These are phyloP conservation scores for Cercophora scortea DNA, from an alignment of 495 filamentous ascomycete genomes.

Conservation along the genomic window DNA sequence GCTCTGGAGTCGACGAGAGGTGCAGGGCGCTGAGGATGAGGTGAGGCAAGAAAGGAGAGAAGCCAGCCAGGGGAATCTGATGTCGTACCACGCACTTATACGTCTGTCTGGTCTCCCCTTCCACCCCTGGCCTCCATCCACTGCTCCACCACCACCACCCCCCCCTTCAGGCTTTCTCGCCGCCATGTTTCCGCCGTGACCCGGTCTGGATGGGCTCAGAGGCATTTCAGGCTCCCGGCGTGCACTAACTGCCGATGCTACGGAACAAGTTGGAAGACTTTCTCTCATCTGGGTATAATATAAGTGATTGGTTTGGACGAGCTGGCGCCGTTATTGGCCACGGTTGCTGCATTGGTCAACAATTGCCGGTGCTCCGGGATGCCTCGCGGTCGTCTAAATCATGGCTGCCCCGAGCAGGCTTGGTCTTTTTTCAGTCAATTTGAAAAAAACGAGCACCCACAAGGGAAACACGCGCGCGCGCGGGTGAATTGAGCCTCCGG, in stretches of 20 bases:
- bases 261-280: slow-evolving; percentile 27
- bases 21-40: background rate
- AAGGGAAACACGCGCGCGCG: background rate
- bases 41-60: background rate
- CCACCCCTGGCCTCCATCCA: no score
- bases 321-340: slow-evolving; percentile 25
- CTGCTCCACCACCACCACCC: no score
- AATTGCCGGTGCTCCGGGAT: slow-evolving; percentile 33
- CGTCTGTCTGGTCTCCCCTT: background rate
- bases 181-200: no score
- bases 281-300: slow-evolving; percentile 29
- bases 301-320: slow-evolving; percentile 28
- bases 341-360: slow-evolving; percentile 28
- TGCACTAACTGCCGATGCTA: slow-evolving; percentile 36
- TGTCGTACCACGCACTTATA: slow-evolving; percentile 10
- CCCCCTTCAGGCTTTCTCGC: no score
- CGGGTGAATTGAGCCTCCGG: slow-evolving; percentile 13
- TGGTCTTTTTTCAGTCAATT: background rate
- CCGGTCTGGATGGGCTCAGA: slow-evolving; percentile 7
- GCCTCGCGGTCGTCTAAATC: background rate
- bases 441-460: background rate
- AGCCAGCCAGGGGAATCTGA: background rate
- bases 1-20: background rate
- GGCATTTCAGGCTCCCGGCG: slow-evolving; percentile 14
- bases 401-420: background rate